phyloP scores from a whole-genome alignment of 306 rosid genomes.

The Sicyos edulis region DNA sequence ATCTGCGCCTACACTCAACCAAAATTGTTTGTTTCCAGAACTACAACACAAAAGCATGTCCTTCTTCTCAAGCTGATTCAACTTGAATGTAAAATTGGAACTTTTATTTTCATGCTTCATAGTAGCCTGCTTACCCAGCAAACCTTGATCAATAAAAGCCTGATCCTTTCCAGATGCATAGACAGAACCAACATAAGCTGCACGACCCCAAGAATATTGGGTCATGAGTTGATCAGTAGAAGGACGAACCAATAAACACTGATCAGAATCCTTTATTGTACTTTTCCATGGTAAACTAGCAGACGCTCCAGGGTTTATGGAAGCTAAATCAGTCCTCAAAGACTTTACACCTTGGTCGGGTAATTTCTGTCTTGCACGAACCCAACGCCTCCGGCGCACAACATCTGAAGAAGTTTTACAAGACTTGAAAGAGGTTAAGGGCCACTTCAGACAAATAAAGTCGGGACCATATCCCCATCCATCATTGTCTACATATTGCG shows the following conservation, averaged over 20 bases:
- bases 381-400: conserved; percentile 70
- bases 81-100: conserved; percentile 49
- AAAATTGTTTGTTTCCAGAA: conserved; percentile 52
- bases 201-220: conserved; percentile 64
- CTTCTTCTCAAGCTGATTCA: conserved; percentile 87
- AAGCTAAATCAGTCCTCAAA: conserved; percentile 35
- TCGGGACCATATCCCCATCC: conserved; percentile 81
- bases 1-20: conserved; percentile 86
- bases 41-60: conserved; percentile 70
- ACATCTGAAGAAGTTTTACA: conserved; percentile 48
- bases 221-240: conserved; percentile 41
- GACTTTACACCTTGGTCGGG: conserved; percentile 32
- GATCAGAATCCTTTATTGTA: conserved; percentile 60
- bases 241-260: conserved; percentile 68
- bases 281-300: conserved; percentile 78
- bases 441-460: conserved; percentile 50
- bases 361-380: conserved; percentile 48
- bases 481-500: conserved; percentile 64
- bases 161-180: conserved; percentile 67
- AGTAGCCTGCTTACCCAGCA: conserved; percentile 39
- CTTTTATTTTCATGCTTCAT: conserved; percentile 36
- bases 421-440: conserved; percentile 56
- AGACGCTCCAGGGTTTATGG: conserved; percentile 63
- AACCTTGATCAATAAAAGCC: conserved; percentile 47
- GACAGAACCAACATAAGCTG: conserved; percentile 60